A percentile compares a stretch with the other conserved stretches of the same genome.
Conservation (phyloP, 352 stramenopile species). For the Aphanomyces euteiches region DNA sequence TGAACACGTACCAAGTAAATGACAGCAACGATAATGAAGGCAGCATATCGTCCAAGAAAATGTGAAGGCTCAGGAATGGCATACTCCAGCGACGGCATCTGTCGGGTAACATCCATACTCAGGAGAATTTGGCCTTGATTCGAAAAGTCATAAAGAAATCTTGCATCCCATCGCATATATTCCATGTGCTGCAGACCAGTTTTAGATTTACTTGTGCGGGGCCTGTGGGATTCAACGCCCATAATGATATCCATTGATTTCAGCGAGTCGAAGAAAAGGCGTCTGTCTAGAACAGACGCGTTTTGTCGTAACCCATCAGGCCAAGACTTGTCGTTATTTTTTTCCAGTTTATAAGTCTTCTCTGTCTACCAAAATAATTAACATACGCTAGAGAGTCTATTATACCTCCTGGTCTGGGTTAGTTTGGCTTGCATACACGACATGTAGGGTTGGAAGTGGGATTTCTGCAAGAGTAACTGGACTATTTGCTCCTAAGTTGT, state of each 20-base stretch:
- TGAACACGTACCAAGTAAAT: slow-evolving; percentile 6
- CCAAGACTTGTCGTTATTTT: slow-evolving; percentile 45
- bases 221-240: slow-evolving; percentile 49
- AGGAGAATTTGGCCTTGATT: slow-evolving; percentile 71
- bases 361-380: neutral
- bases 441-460: slow-evolving; percentile 46
- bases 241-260: slow-evolving; percentile 61
- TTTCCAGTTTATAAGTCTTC: slow-evolving; percentile 46
- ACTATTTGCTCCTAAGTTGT: neutral
- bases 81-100: slow-evolving; percentile 36
- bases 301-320: slow-evolving; percentile 42
- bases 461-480: slow-evolving; percentile 15
- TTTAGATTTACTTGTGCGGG: neutral
- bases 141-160: slow-evolving; percentile 62
- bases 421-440: slow-evolving; percentile 34
- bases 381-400: neutral
- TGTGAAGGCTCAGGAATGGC: slow-evolving; percentile 39
- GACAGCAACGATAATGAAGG: slow-evolving; percentile 2
- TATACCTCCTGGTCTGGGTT: slow-evolving; percentile 33
- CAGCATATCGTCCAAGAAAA: slow-evolving; percentile 7
- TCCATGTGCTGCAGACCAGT: neutral
- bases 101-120: slow-evolving; percentile 50
- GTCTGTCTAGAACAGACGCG: slow-evolving; percentile 39
- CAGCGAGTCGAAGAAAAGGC: slow-evolving; percentile 60
- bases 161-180: slow-evolving; percentile 51